phyloP scores from a whole-genome alignment of 176 grass and related monocot species.

The Juncus inflexus region DNA sequence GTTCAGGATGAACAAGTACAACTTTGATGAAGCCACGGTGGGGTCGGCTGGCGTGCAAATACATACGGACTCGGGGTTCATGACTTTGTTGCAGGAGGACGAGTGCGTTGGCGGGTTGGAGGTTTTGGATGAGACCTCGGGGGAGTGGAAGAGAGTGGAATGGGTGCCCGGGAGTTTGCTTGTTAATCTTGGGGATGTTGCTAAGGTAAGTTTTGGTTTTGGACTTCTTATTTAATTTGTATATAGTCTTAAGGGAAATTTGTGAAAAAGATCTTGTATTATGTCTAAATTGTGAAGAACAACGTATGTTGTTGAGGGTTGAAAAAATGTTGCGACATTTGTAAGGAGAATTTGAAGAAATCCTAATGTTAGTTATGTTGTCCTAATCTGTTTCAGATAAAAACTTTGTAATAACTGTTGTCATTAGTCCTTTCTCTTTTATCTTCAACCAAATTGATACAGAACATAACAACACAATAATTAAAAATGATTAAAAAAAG shows the following conservation, averaged over 20 bases:
- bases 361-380: not conserved
- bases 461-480: too few relatives aligned
- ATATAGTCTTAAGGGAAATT: too few relatives aligned
- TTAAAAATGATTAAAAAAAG: too few relatives aligned
- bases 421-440: too few relatives aligned
- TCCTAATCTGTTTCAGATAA: too few relatives aligned
- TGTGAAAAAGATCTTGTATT: too few relatives aligned
- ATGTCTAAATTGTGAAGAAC: too few relatives aligned
- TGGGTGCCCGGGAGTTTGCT: slow-evolving; percentile 46
- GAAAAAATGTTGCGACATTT: too few relatives aligned
- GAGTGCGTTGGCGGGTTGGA: slow-evolving; percentile 73
- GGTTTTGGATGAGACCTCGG: slow-evolving; percentile 43
- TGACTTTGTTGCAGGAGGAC: slow-evolving; percentile 82
- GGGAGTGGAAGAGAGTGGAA: slow-evolving; percentile 40
- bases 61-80: slow-evolving; percentile 75
- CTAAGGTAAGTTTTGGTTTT: slow-evolving; percentile 37
- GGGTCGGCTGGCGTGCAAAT: slow-evolving; percentile 61
- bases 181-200: slow-evolving; percentile 77
- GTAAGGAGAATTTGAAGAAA: not conserved
- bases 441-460: too few relatives aligned
- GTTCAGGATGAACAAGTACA: slow-evolving; percentile 82
- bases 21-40: slow-evolving; percentile 52
- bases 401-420: too few relatives aligned
- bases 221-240: too few relatives aligned
- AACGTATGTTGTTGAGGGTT: too few relatives aligned